phyloP scores from a whole-genome alignment of 1,139 yeast species.

The Debaryomyces fabryi region DNA sequence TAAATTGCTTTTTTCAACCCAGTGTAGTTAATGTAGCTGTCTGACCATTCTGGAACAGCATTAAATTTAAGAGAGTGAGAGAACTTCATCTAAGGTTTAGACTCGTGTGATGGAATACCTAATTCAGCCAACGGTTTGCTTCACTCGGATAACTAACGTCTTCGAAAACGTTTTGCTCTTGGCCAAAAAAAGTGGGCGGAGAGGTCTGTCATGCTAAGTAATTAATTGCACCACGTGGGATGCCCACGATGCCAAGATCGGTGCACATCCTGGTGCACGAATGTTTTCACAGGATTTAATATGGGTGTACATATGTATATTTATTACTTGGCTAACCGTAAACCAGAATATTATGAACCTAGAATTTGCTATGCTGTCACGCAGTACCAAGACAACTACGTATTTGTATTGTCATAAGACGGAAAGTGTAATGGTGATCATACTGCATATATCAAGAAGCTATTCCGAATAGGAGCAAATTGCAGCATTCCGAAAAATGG shows the following conservation, averaged over 20 bases:
- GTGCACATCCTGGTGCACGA: not conserved
- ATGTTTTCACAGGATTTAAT: not conserved
- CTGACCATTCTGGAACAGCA: slow-evolving; percentile 82
- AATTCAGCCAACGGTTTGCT: not conserved
- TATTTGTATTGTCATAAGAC: not conserved
- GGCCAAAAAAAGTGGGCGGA: slow-evolving; percentile 1
- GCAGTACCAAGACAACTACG: too few species aligned
- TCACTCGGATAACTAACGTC: not conserved
- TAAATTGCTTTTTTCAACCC: slow-evolving; percentile 64
- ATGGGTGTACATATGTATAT: not conserved
- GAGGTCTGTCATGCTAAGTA: not conserved
- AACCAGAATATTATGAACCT: not conserved
- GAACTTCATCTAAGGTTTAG: slow-evolving; percentile 58
- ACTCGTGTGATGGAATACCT: slow-evolving; percentile 15
- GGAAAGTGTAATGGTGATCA: not conserved
- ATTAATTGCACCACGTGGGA: slow-evolving; percentile 7
- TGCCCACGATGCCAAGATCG: slow-evolving; percentile 3
- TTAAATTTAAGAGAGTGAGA: slow-evolving; percentile 74
- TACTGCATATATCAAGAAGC: not conserved
- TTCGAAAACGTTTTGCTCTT: slow-evolving; percentile 1
- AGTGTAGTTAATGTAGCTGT: slow-evolving; percentile 66
- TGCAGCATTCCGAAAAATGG: not conserved
- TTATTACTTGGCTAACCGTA: not conserved
- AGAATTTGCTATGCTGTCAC: not conserved
- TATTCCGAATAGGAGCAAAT: not conserved